Conservation (phyloP, 306 rosid genomes). For the Sphenostylis stenocarpa region DNA sequence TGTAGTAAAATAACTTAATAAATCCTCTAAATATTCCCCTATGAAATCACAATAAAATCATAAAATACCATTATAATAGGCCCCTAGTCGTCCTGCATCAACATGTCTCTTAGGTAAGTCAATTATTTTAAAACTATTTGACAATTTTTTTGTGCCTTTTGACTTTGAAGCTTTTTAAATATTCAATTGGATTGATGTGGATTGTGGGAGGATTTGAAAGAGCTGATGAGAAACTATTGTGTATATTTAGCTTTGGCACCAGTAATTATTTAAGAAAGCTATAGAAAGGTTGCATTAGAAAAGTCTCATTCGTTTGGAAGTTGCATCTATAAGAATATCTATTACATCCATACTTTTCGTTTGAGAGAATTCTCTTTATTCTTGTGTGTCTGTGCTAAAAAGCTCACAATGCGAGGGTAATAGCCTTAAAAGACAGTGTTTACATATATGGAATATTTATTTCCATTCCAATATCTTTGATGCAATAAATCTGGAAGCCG, state of each 20-base stretch:
- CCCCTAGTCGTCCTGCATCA: neutral
- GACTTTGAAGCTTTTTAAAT: neutral
- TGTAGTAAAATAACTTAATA: neutral
- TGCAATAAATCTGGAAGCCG: neutral
- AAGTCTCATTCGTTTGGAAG: neutral
- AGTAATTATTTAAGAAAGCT: slow-evolving; percentile 1
- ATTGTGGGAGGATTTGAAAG: slow-evolving; percentile 3
- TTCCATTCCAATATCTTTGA: slow-evolving; percentile 10
- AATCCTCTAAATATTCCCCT: neutral
- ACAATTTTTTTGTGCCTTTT: neutral
- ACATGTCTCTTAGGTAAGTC: neutral
- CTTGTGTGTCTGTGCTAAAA: neutral
- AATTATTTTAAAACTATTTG: slow-evolving; percentile 8
- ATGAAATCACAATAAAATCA: neutral
- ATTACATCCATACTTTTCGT: neutral
- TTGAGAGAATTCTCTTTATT: slow-evolving; percentile 7
- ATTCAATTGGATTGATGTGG: slow-evolving; percentile 1
- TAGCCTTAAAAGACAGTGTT: neutral
- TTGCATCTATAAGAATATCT: neutral
- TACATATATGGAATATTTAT: neutral
- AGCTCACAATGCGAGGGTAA: neutral
- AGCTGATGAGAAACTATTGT: neutral
- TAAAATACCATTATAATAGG: neutral
- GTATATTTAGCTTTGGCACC: neutral
- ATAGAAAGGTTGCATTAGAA: neutral